Conservation (phyloP, 805 yeast genomes). For the Kodamaea nitidulidarum region DNA sequence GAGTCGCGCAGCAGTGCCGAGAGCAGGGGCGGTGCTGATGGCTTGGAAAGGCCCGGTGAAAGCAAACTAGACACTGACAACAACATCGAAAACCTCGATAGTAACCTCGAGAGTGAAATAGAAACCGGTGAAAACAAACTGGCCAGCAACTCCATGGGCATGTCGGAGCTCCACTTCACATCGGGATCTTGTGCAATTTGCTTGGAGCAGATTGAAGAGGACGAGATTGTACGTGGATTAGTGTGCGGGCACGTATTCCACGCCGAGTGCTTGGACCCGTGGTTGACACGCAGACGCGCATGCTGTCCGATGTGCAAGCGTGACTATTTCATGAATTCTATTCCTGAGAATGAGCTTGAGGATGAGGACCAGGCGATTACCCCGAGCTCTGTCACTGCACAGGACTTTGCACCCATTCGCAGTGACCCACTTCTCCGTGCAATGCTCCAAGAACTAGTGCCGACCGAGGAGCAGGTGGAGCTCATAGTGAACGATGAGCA, state of each 20-base stretch:
- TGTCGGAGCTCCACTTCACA: conserved; percentile 47
- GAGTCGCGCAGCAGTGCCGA: too few species aligned
- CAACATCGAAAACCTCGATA: too few species aligned
- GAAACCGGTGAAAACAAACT: conserved; percentile 4
- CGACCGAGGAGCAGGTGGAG: conserved; percentile 39
- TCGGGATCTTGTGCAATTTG: conserved; percentile 80
- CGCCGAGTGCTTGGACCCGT: conserved; percentile 72
- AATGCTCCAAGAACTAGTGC: conserved; percentile 37
- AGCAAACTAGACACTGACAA: too few species aligned
- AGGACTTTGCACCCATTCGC: conserved; percentile 17
- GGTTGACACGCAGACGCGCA: conserved; percentile 71
- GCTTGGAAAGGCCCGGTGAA: too few species aligned
- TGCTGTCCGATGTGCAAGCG: conserved; percentile 83
- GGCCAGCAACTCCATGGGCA: not conserved
- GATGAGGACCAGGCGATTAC: conserved; percentile 10
- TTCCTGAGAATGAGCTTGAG: conserved; percentile 1
- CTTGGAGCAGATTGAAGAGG: conserved; percentile 59
- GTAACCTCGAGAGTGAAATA: too few species aligned
- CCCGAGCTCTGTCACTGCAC: not conserved
- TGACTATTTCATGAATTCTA: conserved; percentile 50
- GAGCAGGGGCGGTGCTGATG: too few species aligned
- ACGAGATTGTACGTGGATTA: conserved; percentile 65
- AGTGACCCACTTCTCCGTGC: conserved; percentile 34
- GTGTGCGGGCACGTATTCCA: conserved; percentile 85
- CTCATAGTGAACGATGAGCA: conserved; percentile 36